Conservation (phyloP, 139 green algal genomes). For the Closterium sp. region DNA sequence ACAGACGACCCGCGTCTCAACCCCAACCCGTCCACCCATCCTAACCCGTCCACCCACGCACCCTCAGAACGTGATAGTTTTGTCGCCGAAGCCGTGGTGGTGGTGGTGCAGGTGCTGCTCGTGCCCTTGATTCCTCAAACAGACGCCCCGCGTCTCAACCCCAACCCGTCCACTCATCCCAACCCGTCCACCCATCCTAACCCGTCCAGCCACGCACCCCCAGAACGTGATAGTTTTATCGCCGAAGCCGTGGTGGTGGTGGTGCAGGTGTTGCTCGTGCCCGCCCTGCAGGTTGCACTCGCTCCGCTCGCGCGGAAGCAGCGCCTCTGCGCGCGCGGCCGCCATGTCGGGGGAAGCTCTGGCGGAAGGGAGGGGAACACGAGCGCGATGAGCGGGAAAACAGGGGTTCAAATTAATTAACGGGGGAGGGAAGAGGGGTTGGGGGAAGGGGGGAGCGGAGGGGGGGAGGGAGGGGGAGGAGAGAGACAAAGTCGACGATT, state of each 20-base stretch:
- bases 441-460: too few species aligned
- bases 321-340: neutral
- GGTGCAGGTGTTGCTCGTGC: neutral
- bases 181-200: too few species aligned
- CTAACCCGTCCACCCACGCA: neutral
- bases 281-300: neutral
- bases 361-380: too few species aligned
- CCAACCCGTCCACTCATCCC: too few species aligned
- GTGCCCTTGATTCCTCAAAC: neutral
- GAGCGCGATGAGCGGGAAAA: neutral
- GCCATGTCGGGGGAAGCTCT: neutral
- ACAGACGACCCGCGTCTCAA: too few species aligned
- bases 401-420: too few species aligned
- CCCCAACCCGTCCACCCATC: too few species aligned
- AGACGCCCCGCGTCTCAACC: too few species aligned
- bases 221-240: constrained; percentile 36
- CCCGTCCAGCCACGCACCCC: neutral
- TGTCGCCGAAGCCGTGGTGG: constrained; percentile 5
- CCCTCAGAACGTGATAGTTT: constrained; percentile 17
- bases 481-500: too few species aligned
- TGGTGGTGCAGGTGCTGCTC: neutral
- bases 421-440: too few species aligned
- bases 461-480: too few species aligned
- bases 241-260: constrained; percentile 16
- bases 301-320: neutral